phyloP scores from a whole-genome alignment of 2,329 filamentous ascomycete genomes.

The Alternaria sp. region DNA sequence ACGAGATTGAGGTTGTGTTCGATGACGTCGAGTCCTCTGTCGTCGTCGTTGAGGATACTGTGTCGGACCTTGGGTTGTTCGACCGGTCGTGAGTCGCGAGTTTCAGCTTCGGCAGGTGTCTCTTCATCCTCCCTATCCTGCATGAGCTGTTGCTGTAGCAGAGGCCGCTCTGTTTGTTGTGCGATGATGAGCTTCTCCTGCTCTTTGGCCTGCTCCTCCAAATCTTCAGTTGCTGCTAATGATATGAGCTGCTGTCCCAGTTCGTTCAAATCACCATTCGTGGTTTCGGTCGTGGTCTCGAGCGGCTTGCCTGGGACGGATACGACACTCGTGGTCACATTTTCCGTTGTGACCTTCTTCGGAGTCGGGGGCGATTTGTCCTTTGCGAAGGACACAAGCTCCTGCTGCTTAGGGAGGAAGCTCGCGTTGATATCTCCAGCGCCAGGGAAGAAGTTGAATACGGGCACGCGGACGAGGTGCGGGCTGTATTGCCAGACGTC shows the following conservation, averaged over 20 bases:
- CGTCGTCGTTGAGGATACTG: conserved; percentile 85
- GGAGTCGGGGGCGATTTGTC: conserved; percentile 22
- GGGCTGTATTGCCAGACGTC: conserved; percentile 95
- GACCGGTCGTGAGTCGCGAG: conserved; percentile 44
- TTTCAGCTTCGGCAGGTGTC: conserved; percentile 46
- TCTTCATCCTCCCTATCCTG: conserved; percentile 83
- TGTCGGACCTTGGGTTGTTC: conserved; percentile 63
- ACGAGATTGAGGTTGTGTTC: conserved; percentile 77
- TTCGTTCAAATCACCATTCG: conserved; percentile 61
- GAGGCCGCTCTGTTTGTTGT: conserved; percentile 84
- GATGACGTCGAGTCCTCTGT: conserved; percentile 79
- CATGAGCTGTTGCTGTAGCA: conserved; percentile 90
- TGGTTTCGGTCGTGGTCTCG: conserved; percentile 22
- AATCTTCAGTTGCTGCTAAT: conserved; percentile 74
- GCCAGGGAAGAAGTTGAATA: conserved; percentile 97
- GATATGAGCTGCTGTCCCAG: conserved; percentile 77
- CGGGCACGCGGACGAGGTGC: conserved; percentile 92
- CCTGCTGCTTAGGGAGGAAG: conserved; percentile 79
- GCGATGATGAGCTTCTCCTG: conserved; percentile 88
- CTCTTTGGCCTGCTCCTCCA: conserved; percentile 79
- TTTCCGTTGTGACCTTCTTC: conserved; percentile 21
- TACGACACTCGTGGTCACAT: conserved; percentile 18
- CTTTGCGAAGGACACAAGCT: conserved; percentile 38
- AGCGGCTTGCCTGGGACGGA: conserved; percentile 32
- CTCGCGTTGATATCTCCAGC: conserved; percentile 99